Base-by-base conservation (phyloP, 139 green algal species). In the Limnomonas spitsbergensis region DNA sequence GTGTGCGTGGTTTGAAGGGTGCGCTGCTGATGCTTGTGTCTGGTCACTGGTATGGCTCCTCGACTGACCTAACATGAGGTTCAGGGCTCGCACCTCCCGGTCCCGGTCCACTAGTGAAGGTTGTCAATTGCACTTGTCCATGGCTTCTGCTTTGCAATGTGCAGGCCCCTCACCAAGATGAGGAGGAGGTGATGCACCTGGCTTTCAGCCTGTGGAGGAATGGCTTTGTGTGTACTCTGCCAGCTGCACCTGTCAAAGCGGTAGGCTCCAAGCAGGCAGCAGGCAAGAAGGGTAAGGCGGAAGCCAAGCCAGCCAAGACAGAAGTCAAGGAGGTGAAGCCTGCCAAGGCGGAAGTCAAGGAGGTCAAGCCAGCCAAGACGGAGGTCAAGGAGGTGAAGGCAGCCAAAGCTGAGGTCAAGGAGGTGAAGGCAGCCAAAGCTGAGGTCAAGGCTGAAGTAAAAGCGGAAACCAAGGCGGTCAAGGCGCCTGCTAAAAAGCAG, bases 101-200 rank as follows among this genome's bases (percentile, higher is more conserved):
- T n/a, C n/a, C n/a, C n/a, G n/a, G n/a, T n/a, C n/a, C n/a, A n/a
- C n/a, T n/a, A n/a, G n/a, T n/a, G n/a, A n/a, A n/a, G n/a, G n/a
- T n/a, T n/a, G n/a, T n/a, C n/a, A n/a, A n/a, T n/a, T n/a, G n/a
- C n/a, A n/a, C n/a, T n/a, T n/a, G n/a, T n/a, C n/a, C n/a, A n/a
- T n/a, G n/a, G n/a, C n/a, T 61, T 61, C 47, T 61, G 14, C 20
- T 20, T 20, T 61, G 47, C 14, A 61, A 61, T 53, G 14, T 76
- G 6, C 70, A 77, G 70, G 70, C 70, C 27, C 70, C 70, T 35
- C 70, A 77, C 70, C 27, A 37, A 3, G 52, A 69, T 70, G 73
- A 78, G 52, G 52, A 78, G 20, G 73, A 78, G 29, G 47, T 71
- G 47, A 26, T 78, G 34, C 9, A 42, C 6, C 52, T 78, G 3